phyloP scores from a whole-genome alignment of 176 grass and related monocot genomes.

The Aegilops longissima region DNA sequence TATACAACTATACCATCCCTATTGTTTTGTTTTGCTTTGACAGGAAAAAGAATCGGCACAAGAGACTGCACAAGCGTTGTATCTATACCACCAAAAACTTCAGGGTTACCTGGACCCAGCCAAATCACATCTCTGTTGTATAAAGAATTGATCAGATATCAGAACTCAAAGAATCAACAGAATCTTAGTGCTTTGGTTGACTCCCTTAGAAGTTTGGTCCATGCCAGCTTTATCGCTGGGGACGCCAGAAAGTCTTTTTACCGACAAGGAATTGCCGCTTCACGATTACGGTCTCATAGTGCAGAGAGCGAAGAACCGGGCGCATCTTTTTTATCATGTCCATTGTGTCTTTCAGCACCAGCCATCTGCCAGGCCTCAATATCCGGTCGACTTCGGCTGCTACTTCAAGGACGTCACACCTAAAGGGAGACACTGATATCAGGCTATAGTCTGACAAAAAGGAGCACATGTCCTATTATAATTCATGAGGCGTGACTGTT shows the following conservation, averaged over 20 bases:
- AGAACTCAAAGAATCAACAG: constrained; percentile 17
- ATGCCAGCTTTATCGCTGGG: constrained; percentile 20
- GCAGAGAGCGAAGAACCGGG: constrained; percentile 60
- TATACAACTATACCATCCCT: constrained; percentile 1
- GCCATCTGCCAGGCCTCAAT: constrained; percentile 84
- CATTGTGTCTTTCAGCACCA: constrained; percentile 68
- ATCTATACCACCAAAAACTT: background rate
- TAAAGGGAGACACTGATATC: constrained; percentile 25
- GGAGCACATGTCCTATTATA: background rate
- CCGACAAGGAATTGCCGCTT: constrained; percentile 75
- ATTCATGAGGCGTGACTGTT: background rate
- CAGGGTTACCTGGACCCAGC: background rate
- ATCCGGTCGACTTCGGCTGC: constrained; percentile 86
- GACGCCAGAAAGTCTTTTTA: constrained; percentile 71
- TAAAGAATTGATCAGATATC: constrained; percentile 16
- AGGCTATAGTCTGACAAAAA: background rate
- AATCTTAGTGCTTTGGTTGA: background rate
- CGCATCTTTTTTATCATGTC: constrained; percentile 66
- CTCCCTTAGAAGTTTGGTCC: background rate
- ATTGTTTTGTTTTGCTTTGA: background rate
- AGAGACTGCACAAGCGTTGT: background rate
- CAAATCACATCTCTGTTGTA: background rate
- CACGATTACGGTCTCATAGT: constrained; percentile 54
- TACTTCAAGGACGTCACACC: constrained; percentile 71
- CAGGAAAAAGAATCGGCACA: background rate